A percentile compares a stretch with the other conserved stretches of the same genome.
Evolutionary conservation across 1,139 yeast genomes (phyloP).

Genomic region (Diutina catenulata): DNA sequence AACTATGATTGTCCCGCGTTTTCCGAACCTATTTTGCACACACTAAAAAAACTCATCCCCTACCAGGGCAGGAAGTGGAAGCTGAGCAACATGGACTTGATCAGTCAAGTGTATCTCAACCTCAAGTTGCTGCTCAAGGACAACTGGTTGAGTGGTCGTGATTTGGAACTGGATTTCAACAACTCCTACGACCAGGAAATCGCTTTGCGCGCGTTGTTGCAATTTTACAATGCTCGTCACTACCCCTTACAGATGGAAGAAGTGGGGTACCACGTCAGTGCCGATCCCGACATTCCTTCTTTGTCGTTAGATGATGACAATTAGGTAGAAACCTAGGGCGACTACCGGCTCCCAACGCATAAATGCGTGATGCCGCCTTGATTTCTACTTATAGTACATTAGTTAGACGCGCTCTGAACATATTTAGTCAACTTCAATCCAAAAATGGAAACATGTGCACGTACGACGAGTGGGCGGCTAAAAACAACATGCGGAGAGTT

Average conservation of each 20-base stretch:
- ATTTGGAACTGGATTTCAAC: constrained; percentile 61
- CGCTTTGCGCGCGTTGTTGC: constrained; percentile 69
- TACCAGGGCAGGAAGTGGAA: constrained; percentile 95
- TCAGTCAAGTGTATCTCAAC: constrained; percentile 75
- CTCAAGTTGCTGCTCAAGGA: constrained; percentile 64
- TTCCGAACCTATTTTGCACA: constrained; percentile 58
- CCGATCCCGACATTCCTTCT: constrained; percentile 3
- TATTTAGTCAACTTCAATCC: too few species aligned
- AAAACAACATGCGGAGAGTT: too few species aligned
- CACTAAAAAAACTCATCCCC: constrained; percentile 73
- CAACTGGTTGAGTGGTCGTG: constrained; percentile 83
- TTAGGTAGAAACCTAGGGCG: too few species aligned
- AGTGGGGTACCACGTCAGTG: constrained; percentile 38
- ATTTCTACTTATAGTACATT: too few species aligned
- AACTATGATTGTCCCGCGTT: constrained; percentile 51
- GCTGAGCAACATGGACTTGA: constrained; percentile 82
- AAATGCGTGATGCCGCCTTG: too few species aligned
- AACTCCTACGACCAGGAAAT: constrained; percentile 81
- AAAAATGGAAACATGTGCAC: too few species aligned
- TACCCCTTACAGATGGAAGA: constrained; percentile 41
- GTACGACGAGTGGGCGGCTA: too few species aligned
- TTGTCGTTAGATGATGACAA: background rate
- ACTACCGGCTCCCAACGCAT: too few species aligned
- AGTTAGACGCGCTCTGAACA: too few species aligned
- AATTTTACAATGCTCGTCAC: constrained; percentile 59